Evolutionary conservation across 257 asterid species (phyloP).

Genomic region (Plantago elongata): DNA sequence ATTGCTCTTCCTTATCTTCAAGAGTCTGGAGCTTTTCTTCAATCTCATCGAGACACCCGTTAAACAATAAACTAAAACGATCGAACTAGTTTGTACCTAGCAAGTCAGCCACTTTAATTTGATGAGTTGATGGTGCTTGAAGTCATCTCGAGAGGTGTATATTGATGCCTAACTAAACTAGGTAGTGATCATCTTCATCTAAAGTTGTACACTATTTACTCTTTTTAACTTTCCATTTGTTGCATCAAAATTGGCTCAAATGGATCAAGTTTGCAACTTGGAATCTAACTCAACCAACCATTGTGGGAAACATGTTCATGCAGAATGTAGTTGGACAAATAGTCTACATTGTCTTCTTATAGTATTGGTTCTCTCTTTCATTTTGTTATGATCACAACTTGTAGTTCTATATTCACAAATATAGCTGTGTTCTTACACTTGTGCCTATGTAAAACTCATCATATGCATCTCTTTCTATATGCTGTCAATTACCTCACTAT

Average conservation of each 20-base stretch:
- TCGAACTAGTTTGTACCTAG: too few relatives aligned
- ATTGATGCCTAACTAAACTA: slow-evolving; percentile 9
- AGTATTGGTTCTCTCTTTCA: too few relatives aligned
- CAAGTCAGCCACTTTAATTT: background rate
- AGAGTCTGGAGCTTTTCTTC: too few relatives aligned
- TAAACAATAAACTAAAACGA: too few relatives aligned
- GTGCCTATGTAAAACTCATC: too few relatives aligned
- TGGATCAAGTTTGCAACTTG: slow-evolving; percentile 15
- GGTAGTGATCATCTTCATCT: background rate
- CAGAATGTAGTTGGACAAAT: slow-evolving; percentile 36
- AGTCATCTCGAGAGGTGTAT: slow-evolving; percentile 30
- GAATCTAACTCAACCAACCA: slow-evolving; percentile 33
- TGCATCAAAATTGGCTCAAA: slow-evolving; percentile 15
- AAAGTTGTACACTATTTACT: slow-evolving; percentile 19
- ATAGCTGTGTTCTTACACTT: too few relatives aligned
- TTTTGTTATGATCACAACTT: too few relatives aligned
- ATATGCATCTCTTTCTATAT: too few relatives aligned
- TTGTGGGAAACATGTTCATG: slow-evolving; percentile 71
- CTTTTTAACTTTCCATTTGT: slow-evolving; percentile 19
- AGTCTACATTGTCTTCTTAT: background rate
- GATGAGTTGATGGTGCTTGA: slow-evolving; percentile 38
- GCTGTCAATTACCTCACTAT: too few relatives aligned
- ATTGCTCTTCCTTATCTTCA: too few relatives aligned
- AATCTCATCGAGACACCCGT: too few relatives aligned
- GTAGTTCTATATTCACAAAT: too few relatives aligned